Conservation (phyloP, 495 filamentous ascomycete genomes). For the Penicillium verhagenii region DNA sequence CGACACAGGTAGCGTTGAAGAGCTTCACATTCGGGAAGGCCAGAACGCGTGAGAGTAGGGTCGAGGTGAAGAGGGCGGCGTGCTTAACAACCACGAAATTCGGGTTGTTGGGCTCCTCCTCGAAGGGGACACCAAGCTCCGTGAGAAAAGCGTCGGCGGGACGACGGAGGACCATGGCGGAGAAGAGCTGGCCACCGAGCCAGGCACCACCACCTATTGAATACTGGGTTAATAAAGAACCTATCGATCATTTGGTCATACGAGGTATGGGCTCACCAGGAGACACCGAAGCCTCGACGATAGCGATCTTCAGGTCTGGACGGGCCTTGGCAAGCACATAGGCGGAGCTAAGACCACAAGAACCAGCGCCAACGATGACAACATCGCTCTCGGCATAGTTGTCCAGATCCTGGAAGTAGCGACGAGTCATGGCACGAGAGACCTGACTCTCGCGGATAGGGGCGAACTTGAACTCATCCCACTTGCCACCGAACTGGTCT, state of each 20-base stretch:
- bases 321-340: conserved; percentile 81
- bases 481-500: conserved; percentile 63
- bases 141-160: conserved; percentile 80
- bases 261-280: conserved; percentile 48
- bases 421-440: conserved; percentile 85
- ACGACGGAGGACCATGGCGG: conserved; percentile 91
- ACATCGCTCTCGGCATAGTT: conserved; percentile 87
- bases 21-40: conserved; percentile 87
- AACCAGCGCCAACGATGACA: conserved; percentile 86
- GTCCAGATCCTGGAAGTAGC: conserved; percentile 89
- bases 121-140: conserved; percentile 80
- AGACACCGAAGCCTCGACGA: conserved; percentile 83
- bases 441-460: conserved; percentile 89
- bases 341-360: conserved; percentile 78
- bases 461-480: conserved; percentile 76
- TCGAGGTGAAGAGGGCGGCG: conserved; percentile 86
- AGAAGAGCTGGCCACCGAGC: conserved; percentile 91
- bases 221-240: not conserved
- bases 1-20: conserved; percentile 89
- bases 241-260: not conserved
- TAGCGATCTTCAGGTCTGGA: conserved; percentile 86
- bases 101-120: conserved; percentile 80
- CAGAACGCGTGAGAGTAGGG: conserved; percentile 76
- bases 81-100: conserved; percentile 90
- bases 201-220: conserved; percentile 78